A percentile compares a stretch with the other conserved stretches of the same genome.
These are phyloP conservation scores for Syncephalastrum racemosum DNA, from an alignment of 371 early-diverging fungal species.

Conservation along the genomic window DNA sequence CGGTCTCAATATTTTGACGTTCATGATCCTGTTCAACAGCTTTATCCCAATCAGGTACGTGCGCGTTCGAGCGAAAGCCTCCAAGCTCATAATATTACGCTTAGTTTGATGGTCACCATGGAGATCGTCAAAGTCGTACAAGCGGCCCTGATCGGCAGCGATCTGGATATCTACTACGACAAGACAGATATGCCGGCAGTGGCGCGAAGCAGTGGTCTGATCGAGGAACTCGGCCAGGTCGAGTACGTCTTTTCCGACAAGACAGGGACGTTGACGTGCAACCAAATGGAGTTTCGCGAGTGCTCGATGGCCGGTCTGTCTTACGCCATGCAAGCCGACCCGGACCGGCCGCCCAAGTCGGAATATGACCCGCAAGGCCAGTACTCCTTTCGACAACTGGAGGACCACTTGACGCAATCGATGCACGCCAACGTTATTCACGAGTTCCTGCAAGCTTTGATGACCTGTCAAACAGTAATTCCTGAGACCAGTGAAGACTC, in stretches of 20 bases:
- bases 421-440: conserved; percentile 53
- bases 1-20: conserved; percentile 79
- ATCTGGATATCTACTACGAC: conserved; percentile 88
- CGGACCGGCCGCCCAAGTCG: conserved; percentile 47
- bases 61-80: too few relatives aligned
- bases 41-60: conserved; percentile 81
- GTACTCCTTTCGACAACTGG: conserved; percentile 65
- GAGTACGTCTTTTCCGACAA: conserved; percentile 87
- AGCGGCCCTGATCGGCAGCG: conserved; percentile 76
- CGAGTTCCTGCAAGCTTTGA: conserved; percentile 77
- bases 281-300: conserved; percentile 93
- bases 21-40: conserved; percentile 88
- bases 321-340: conserved; percentile 68
- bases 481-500: conserved; percentile 67
- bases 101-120: conserved; percentile 88
- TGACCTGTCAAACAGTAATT: conserved; percentile 98
- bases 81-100: not conserved
- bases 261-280: conserved; percentile 96
- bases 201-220: conserved; percentile 85
- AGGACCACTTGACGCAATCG: conserved; percentile 54
- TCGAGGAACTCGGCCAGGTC: conserved; percentile 93
- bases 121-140: conserved; percentile 87
- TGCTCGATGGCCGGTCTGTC: conserved; percentile 78
- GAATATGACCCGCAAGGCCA: conserved; percentile 36
- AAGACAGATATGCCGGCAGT: conserved; percentile 81